phyloP scores from a whole-genome alignment of 495 filamentous ascomycete species.

The Penicillium chermesinum region DNA sequence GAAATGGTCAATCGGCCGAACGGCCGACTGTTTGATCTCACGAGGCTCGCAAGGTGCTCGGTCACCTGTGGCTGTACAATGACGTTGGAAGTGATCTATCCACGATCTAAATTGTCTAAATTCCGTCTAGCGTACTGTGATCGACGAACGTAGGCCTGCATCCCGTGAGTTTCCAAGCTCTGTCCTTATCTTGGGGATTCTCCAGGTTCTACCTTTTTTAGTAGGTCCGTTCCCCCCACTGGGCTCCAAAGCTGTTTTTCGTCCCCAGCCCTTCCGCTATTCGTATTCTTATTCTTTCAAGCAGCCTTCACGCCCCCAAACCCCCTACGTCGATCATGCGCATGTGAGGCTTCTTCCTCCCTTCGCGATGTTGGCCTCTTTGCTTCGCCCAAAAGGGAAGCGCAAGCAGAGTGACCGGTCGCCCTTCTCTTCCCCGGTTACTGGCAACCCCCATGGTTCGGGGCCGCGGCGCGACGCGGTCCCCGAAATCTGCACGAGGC shows the following conservation, averaged over 20 bases:
- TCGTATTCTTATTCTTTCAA: neutral
- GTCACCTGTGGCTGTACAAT: neutral
- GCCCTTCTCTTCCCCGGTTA: conserved; percentile 45
- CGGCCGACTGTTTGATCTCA: neutral
- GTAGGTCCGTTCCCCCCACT: too few species aligned
- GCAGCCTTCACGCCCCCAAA: neutral
- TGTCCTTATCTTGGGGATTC: too few species aligned
- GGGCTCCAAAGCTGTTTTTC: too few species aligned
- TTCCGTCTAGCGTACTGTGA: neutral
- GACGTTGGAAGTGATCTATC: neutral
- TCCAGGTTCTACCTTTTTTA: neutral
- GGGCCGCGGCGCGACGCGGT: conserved; percentile 11
- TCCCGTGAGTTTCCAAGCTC: neutral
- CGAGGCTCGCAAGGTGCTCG: neutral
- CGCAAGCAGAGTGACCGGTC: conserved; percentile 39
- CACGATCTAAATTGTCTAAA: neutral
- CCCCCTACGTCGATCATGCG: conserved; percentile 9
- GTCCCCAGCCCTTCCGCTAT: neutral
- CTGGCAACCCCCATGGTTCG: conserved; percentile 31
- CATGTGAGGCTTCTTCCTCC: conserved; percentile 2
- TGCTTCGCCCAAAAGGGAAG: conserved; percentile 42
- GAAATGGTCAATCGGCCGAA: too few species aligned
- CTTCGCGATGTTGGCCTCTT: conserved; percentile 40
- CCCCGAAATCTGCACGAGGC: conserved; percentile 5
- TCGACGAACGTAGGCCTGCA: neutral